Evolutionary conservation across 305 asterid species (phyloP).

Genomic region (Fraxinus xanthoxyloides): DNA sequence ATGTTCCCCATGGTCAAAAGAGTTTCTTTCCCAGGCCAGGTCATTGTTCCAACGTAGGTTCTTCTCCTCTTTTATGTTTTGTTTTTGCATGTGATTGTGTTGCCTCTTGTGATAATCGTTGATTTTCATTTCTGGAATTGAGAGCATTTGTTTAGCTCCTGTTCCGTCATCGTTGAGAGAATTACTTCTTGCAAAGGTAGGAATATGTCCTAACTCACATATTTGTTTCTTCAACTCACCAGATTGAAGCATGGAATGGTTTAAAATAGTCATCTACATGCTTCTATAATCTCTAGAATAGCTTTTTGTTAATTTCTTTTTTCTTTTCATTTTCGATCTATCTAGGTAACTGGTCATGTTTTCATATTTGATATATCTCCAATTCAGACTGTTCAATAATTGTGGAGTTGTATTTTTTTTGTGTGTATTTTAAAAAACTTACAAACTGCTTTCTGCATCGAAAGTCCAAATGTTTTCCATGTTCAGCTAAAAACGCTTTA

Average conservation of each 20-base stretch:
- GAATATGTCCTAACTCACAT: neutral
- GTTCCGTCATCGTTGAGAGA: neutral
- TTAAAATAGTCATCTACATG: neutral
- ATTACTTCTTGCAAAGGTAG: neutral
- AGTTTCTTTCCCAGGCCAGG: slow-evolving; percentile 30
- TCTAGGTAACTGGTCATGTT: neutral
- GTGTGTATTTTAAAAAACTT: neutral
- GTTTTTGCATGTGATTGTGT: neutral
- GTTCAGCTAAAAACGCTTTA: neutral
- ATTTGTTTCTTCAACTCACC: neutral
- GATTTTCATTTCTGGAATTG: neutral
- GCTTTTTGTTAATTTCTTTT: neutral
- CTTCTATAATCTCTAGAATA: neutral
- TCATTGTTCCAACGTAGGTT: slow-evolving; percentile 41
- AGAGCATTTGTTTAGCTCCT: neutral
- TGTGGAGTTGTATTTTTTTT: slow-evolving; percentile 7
- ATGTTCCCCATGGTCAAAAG: slow-evolving; percentile 35
- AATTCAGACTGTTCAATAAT: neutral
- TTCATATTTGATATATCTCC: neutral
- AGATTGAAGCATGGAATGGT: neutral
- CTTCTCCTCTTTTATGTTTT: slow-evolving; percentile 10
- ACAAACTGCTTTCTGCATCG: neutral
- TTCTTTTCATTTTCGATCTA: neutral
- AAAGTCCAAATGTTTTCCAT: slow-evolving; percentile 1
- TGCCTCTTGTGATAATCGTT: neutral